phyloP scores from a whole-genome alignment of 164 flowering plant genomes.

The Kalanchoe fedtschenkoi region DNA sequence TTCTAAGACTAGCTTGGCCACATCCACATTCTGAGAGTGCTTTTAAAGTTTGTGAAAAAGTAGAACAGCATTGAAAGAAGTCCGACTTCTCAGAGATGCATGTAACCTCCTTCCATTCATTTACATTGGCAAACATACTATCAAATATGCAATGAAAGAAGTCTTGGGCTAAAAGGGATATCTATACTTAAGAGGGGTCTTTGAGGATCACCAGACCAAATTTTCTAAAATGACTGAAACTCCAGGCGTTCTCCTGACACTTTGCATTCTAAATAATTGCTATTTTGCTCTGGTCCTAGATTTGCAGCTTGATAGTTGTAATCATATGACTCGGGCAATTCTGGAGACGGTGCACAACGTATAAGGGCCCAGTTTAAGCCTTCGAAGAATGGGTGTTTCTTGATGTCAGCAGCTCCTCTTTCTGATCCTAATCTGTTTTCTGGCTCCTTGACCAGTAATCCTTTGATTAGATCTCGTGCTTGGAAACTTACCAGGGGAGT shows the following conservation, averaged over 20 bases:
- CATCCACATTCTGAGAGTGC: no score
- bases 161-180: no score
- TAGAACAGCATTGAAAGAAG: no score
- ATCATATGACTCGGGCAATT: slow-evolving; percentile 6
- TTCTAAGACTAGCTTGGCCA: no score
- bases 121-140: no score
- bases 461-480: slow-evolving; percentile 11
- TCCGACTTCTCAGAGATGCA: no score
- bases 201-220: no score
- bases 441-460: slow-evolving; percentile 11
- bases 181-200: no score
- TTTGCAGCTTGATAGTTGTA: not conserved
- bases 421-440: slow-evolving; percentile 10
- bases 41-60: no score
- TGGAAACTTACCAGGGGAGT: slow-evolving; percentile 11
- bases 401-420: slow-evolving; percentile 12
- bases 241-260: not conserved
- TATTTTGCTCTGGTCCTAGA: not conserved
- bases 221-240: slow-evolving; percentile 3
- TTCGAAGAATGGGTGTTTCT: slow-evolving; percentile 9
- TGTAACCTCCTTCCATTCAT: no score
- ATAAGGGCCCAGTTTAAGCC: slow-evolving; percentile 11
- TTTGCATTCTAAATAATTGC: slow-evolving; percentile 1
- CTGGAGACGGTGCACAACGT: slow-evolving; percentile 7
- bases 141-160: no score